Evolutionary conservation across 2,329 filamentous ascomycete species (phyloP).

Genomic region (Camillea tinctor): DNA sequence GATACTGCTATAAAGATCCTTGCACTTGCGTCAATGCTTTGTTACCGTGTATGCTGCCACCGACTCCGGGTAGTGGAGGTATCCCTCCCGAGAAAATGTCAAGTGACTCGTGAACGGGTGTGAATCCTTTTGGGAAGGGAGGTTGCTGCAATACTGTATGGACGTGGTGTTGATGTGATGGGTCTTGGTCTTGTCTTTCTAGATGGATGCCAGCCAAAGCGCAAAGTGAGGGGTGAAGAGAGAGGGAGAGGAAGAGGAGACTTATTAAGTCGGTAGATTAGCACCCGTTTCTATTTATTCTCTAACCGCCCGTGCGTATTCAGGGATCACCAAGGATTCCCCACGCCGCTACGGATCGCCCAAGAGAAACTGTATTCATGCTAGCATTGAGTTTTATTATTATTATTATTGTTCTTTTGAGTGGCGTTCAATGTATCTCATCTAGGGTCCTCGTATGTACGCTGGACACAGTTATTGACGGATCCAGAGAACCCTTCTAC

Average conservation of each 20-base stretch:
- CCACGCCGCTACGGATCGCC: too few relatives aligned
- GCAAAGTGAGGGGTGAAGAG: too few relatives aligned
- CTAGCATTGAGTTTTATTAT: too few relatives aligned
- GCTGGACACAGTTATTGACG: too few relatives aligned
- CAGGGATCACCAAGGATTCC: not conserved
- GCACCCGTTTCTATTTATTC: not conserved
- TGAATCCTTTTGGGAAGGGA: conserved; percentile 2
- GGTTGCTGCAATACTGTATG: not conserved
- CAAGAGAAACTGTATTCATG: too few relatives aligned
- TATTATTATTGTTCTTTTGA: too few relatives aligned
- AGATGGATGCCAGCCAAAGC: not conserved
- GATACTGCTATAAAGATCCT: conserved; percentile 23
- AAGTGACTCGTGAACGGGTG: not conserved
- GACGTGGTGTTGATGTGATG: not conserved
- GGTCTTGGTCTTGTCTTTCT: too few relatives aligned
- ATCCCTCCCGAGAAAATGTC: not conserved
- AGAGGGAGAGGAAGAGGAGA: not conserved
- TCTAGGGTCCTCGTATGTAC: not conserved
- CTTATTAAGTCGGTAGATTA: not conserved
- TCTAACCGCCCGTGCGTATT: not conserved
- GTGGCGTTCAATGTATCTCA: too few relatives aligned
- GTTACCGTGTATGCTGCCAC: conserved; percentile 28
- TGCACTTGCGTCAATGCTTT: conserved; percentile 43
- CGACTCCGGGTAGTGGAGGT: conserved; percentile 10
- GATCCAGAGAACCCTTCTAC: not conserved